Evolutionary conservation across 768 basidiomycete genomes (phyloP).

Genomic region (Chalciporus piperatus): DNA sequence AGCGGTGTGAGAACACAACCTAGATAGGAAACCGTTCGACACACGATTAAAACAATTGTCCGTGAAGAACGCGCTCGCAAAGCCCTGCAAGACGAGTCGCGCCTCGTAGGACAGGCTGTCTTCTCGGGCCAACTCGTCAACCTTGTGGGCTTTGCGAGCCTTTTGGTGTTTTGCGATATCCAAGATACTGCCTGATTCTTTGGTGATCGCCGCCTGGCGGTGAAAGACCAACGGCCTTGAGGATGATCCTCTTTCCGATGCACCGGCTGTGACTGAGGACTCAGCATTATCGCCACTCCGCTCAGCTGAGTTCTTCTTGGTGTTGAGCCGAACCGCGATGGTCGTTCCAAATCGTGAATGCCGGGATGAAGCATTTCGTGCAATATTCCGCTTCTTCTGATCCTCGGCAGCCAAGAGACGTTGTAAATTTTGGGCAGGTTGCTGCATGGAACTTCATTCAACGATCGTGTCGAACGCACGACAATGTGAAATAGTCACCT

Average conservation of each 20-base stretch:
- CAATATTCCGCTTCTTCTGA: slow-evolving; percentile 53
- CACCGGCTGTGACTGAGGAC: slow-evolving; percentile 19
- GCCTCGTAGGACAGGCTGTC: slow-evolving; percentile 71
- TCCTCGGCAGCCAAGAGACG: slow-evolving; percentile 79
- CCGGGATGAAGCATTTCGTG: slow-evolving; percentile 62
- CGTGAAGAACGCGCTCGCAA: slow-evolving; percentile 79
- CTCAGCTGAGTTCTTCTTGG: slow-evolving; percentile 37
- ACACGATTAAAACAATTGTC: slow-evolving; percentile 86
- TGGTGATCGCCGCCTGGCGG: slow-evolving; percentile 75
- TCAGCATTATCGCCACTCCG: slow-evolving; percentile 22
- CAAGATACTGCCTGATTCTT: slow-evolving; percentile 64
- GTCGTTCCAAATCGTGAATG: slow-evolving; percentile 98
- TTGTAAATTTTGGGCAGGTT: slow-evolving; percentile 65
- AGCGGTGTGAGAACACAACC: slow-evolving; percentile 15
- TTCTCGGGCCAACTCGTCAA: slow-evolving; percentile 66
- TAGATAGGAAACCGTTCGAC: slow-evolving; percentile 30
- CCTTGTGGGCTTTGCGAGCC: slow-evolving; percentile 54
- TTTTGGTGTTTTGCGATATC: slow-evolving; percentile 66
- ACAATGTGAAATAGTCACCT: slow-evolving; percentile 40
- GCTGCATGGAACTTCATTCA: slow-evolving; percentile 40
- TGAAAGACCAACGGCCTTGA: slow-evolving; percentile 74
- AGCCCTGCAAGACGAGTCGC: slow-evolving; percentile 56
- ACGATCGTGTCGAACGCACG: background rate
- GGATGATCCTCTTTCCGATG: slow-evolving; percentile 22
- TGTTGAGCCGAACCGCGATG: slow-evolving; percentile 71